Percentiles rank a stretch among this genome's conserved stretches.
phyloP scores from a whole-genome alignment of 345 rosid species.

The Microthlaspi erraticum region DNA sequence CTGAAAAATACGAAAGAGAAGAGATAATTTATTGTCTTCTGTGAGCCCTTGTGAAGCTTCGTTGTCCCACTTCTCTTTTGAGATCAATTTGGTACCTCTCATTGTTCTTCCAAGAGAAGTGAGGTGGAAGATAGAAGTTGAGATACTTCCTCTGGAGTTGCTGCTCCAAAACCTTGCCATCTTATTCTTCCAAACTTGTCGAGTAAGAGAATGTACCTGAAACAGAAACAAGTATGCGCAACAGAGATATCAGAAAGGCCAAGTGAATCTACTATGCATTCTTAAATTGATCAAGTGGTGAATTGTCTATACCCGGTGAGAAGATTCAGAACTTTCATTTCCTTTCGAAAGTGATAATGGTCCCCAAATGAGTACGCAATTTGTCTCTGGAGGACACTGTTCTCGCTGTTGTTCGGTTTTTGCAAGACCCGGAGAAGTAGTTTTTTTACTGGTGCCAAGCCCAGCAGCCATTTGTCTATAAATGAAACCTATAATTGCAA shows the following conservation, averaged over 20 bases:
- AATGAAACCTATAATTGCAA: slow-evolving; percentile 66
- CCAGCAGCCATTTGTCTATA: slow-evolving; percentile 81
- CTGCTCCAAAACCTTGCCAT: slow-evolving; percentile 91
- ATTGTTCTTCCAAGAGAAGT: slow-evolving; percentile 66
- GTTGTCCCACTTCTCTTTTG: not conserved
- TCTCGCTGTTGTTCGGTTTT: slow-evolving; percentile 53
- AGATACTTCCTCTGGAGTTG: slow-evolving; percentile 72
- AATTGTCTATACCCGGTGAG: slow-evolving; percentile 73
- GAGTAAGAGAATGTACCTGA: slow-evolving; percentile 70
- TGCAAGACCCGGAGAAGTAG: slow-evolving; percentile 71
- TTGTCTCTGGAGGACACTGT: slow-evolving; percentile 62
- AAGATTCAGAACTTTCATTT: slow-evolving; percentile 83
- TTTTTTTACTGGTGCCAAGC: slow-evolving; percentile 60
- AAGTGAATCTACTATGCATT: not conserved
- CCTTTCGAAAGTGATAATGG: slow-evolving; percentile 86
- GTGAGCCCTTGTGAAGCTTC: not conserved
- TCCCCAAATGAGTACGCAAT: slow-evolving; percentile 84
- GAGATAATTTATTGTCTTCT: slow-evolving; percentile 17
- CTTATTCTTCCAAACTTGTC: slow-evolving; percentile 86
- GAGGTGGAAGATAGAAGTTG: slow-evolving; percentile 80
- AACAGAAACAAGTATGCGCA: slow-evolving; percentile 2
- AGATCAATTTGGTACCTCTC: slow-evolving; percentile 43
- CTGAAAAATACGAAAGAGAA: not conserved
- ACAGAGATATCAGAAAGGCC: slow-evolving; percentile 6
- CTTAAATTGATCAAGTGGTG: slow-evolving; percentile 16